Percentiles rank a stretch among this genome's conserved stretches.
Conservation (phyloP, 768 basidiomycete genomes). For the Macrolepiota fuliginosa region DNA sequence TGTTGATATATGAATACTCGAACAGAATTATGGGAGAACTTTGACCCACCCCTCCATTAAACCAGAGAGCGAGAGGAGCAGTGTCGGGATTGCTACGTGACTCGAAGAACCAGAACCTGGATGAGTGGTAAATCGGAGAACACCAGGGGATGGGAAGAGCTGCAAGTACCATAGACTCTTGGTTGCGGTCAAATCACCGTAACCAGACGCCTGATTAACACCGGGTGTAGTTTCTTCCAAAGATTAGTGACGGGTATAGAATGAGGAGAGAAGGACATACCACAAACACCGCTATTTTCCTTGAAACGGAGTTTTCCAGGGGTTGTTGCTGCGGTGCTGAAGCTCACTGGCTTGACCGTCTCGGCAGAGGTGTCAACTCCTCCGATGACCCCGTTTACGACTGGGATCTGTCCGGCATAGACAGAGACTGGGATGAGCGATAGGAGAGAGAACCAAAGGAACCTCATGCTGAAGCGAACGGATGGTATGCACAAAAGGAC, state of each 20-base stretch:
- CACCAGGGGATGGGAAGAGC: not conserved
- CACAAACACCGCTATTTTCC: conserved; percentile 63
- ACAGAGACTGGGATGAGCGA: not conserved
- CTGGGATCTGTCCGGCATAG: conserved; percentile 40
- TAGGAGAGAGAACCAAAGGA: not conserved
- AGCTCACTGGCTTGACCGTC: conserved; percentile 15
- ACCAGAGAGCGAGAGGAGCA: conserved; percentile 65
- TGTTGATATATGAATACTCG: conserved; percentile 14
- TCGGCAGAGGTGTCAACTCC: conserved; percentile 32
- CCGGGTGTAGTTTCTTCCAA: conserved; percentile 52
- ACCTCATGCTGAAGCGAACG: not conserved
- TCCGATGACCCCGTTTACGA: conserved; percentile 49
- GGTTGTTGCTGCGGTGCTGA: conserved; percentile 24
- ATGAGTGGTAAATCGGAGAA: not conserved
- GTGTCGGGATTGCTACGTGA: conserved; percentile 58
- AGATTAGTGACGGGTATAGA: not conserved
- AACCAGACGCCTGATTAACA: conserved; percentile 64
- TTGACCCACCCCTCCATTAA: conserved; percentile 55
- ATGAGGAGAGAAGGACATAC: conserved; percentile 24
- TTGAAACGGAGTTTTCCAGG: conserved; percentile 53
- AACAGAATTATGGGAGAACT: not conserved
- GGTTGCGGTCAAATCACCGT: conserved; percentile 55
- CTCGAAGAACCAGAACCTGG: conserved; percentile 70
- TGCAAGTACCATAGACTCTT: conserved; percentile 52
- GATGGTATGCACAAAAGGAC: not conserved